These are phyloP conservation scores for Borealophlyctis nickersoniae DNA, from an alignment of 192 early-diverging fungal species.

Conservation along the genomic window DNA sequence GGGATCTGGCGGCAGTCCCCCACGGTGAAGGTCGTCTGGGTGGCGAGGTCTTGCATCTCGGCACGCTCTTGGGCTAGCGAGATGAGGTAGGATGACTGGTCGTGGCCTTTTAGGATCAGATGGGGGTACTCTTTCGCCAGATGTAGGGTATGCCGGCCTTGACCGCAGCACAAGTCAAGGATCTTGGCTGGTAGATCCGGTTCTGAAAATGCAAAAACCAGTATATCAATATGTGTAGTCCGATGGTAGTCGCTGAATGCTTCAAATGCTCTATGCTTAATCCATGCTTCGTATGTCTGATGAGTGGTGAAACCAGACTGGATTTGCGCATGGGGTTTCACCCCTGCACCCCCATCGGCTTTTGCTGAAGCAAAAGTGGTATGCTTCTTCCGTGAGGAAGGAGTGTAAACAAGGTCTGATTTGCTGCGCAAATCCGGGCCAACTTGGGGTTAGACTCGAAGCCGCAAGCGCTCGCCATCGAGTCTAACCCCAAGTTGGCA, in stretches of 20 bases:
- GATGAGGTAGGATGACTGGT: slow-evolving; percentile 61
- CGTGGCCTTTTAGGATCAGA: slow-evolving; percentile 53
- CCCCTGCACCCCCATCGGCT: too few species aligned
- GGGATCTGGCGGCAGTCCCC: slow-evolving; percentile 62
- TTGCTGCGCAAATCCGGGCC: too few species aligned
- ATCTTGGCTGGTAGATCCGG: slow-evolving; percentile 30
- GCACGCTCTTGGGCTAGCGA: slow-evolving; percentile 49
- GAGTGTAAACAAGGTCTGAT: background rate
- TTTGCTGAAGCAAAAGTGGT: too few species aligned
- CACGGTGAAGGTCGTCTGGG: slow-evolving; percentile 48
- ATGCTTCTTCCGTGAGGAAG: background rate
- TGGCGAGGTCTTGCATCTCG: slow-evolving; percentile 13
- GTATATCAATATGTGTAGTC: too few species aligned
- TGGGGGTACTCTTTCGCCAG: slow-evolving; percentile 54
- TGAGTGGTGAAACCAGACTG: too few species aligned
- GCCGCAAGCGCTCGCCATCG: too few species aligned
- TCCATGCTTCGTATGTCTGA: too few species aligned
- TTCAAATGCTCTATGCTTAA: too few species aligned
- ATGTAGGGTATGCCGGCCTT: slow-evolving; percentile 58
- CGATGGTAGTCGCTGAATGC: too few species aligned
- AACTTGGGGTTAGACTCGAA: too few species aligned
- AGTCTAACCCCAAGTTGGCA: background rate
- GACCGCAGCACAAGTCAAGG: slow-evolving; percentile 68
- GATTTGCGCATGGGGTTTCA: too few species aligned
- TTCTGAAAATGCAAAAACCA: too few species aligned